These are phyloP conservation scores for Laguncularia racemosa DNA, from an alignment of 345 rosid species.

Conservation along the genomic window DNA sequence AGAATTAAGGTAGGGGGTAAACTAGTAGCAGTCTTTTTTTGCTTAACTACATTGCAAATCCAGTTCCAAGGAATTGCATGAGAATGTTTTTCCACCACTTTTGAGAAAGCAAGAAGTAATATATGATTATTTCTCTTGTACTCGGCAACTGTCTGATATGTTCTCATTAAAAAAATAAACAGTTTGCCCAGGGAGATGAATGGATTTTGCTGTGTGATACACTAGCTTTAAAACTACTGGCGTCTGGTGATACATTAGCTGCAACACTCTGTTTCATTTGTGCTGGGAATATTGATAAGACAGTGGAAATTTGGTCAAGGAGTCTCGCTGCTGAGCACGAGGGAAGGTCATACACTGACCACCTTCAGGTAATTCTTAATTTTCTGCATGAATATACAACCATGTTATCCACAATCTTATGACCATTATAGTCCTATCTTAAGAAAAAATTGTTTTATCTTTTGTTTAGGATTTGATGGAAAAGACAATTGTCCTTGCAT, in stretches of 20 bases:
- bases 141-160: neutral
- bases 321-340: constrained; percentile 54
- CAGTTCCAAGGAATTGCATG: no score
- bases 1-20: no score
- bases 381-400: constrained; percentile 5
- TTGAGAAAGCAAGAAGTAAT: no score
- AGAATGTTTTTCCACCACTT: no score
- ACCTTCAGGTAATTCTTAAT: constrained; percentile 68
- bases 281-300: constrained; percentile 94
- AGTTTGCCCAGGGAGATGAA: constrained; percentile 91
- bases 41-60: no score
- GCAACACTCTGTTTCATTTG: constrained; percentile 97
- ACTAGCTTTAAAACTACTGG: constrained; percentile 79
- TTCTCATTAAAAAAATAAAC: constrained; percentile 18
- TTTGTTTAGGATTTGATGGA: constrained; percentile 88
- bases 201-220: constrained; percentile 77
- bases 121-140: no score
- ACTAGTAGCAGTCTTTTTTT: no score
- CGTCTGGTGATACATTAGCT: constrained; percentile 67
- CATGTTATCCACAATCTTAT: neutral
- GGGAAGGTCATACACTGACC: constrained; percentile 79
- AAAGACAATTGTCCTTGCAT: constrained; percentile 91
- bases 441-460: constrained; percentile 6
- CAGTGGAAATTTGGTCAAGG: constrained; percentile 98
- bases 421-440: constrained; percentile 1